Percentiles rank a stretch among this genome's conserved stretches.
Evolutionary conservation across 805 yeast species (phyloP).

Genomic region (Yamadazyma phyllophila): DNA sequence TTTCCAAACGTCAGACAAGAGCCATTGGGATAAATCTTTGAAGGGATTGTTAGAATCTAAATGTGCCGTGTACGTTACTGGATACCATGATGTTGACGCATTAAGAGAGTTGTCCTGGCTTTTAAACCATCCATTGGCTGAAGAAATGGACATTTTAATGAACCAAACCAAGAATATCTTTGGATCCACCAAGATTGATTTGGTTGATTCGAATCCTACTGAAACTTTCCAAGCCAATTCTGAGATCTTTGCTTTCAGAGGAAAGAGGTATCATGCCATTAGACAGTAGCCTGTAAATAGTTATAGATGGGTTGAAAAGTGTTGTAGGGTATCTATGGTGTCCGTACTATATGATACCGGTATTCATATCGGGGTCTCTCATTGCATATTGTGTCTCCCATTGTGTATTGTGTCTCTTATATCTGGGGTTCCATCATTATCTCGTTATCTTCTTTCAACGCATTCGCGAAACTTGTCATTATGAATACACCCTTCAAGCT

Average conservation of each 20-base stretch:
- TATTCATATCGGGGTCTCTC: too few species aligned
- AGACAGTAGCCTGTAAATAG: slow-evolving; percentile 9
- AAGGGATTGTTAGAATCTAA: slow-evolving; percentile 89
- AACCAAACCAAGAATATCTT: slow-evolving; percentile 70
- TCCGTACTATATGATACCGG: too few species aligned
- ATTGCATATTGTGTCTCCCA: too few species aligned
- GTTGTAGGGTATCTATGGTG: too few species aligned
- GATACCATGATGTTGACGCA: slow-evolving; percentile 76
- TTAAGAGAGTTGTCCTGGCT: slow-evolving; percentile 72
- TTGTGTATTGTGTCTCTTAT: too few species aligned
- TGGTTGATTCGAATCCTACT: slow-evolving; percentile 88
- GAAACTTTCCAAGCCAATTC: slow-evolving; percentile 92
- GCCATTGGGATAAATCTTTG: slow-evolving; percentile 80
- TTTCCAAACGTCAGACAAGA: slow-evolving; percentile 75
- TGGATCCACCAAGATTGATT: slow-evolving; percentile 90
- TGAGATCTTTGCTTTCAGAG: slow-evolving; percentile 87
- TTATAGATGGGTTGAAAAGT: neutral
- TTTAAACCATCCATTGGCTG: slow-evolving; percentile 51
- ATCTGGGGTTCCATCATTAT: too few species aligned
- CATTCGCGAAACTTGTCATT: neutral
- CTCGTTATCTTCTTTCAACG: too few species aligned
- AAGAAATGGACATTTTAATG: slow-evolving; percentile 80
- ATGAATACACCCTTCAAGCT: slow-evolving; percentile 22
- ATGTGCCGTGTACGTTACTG: slow-evolving; percentile 88
- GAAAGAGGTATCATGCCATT: slow-evolving; percentile 93